Evolutionary conservation across 345 rosid genomes (phyloP).

Genomic region (Citrus maxima): DNA sequence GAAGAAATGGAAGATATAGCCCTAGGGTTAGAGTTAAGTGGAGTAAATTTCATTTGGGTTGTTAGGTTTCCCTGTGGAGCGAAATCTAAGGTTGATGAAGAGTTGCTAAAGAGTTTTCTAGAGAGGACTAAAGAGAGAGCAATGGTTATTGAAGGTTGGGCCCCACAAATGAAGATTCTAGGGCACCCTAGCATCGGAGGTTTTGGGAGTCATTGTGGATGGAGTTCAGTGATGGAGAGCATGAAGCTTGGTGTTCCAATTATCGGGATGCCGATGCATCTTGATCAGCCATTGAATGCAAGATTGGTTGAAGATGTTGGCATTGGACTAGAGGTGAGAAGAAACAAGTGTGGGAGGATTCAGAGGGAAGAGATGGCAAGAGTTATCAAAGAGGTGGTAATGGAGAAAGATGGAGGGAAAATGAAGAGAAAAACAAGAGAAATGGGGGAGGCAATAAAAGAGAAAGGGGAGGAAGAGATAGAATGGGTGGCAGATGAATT

Average conservation of each 20-base stretch:
- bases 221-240: neutral
- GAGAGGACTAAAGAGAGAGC: neutral
- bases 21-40: conserved; percentile 29
- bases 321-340: neutral
- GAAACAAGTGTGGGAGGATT: neutral
- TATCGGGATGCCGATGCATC: neutral
- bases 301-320: neutral
- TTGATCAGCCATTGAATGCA: neutral
- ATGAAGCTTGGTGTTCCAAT: neutral
- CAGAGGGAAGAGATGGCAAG: too few species aligned
- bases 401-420: neutral
- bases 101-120: neutral
- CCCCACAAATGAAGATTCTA: neutral
- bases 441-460: too few species aligned
- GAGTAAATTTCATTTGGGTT: neutral
- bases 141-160: neutral
- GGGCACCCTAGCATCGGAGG: neutral
- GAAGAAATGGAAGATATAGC: conserved; percentile 37
- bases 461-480: too few species aligned
- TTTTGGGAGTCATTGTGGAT: neutral
- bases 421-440: too few species aligned
- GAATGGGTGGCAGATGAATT: too few species aligned
- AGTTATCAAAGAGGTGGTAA: too few species aligned
- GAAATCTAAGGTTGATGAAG: neutral
- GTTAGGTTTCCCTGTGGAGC: neutral